These are phyloP conservation scores for Aspergillus sp. DNA, from an alignment of 2,329 filamentous ascomycete species.

Conservation along the genomic window DNA sequence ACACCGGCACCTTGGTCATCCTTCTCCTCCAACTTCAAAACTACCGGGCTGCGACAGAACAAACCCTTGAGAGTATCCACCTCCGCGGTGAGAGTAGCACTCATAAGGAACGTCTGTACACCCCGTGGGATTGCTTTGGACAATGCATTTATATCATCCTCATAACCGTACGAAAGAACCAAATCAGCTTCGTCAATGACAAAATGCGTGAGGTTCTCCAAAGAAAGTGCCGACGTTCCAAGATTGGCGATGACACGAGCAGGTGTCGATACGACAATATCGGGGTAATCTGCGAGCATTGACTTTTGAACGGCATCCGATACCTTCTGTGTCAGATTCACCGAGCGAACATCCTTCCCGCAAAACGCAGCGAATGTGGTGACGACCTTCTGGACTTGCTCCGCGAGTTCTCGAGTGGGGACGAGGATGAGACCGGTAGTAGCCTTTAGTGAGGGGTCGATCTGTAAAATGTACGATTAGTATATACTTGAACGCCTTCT, in stretches of 20 bases:
- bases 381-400: slow-evolving; percentile 80
- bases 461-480: slow-evolving; percentile 22
- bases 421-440: slow-evolving; percentile 86
- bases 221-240: slow-evolving; percentile 67
- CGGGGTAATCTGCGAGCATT: slow-evolving; percentile 79
- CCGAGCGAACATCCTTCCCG: slow-evolving; percentile 74
- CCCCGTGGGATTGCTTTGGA: slow-evolving; percentile 76
- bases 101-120: slow-evolving; percentile 89
- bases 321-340: slow-evolving; percentile 88
- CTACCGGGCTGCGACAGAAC: slow-evolving; percentile 77
- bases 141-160: slow-evolving; percentile 81
- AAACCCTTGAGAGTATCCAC: slow-evolving; percentile 80
- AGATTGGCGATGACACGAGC: slow-evolving; percentile 78
- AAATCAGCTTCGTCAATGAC: slow-evolving; percentile 95
- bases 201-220: slow-evolving; percentile 71
- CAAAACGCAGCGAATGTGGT: slow-evolving; percentile 78
- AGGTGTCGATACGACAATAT: slow-evolving; percentile 88
- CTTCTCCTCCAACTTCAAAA: slow-evolving; percentile 79
- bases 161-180: slow-evolving; percentile 90
- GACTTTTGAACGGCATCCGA: slow-evolving; percentile 86
- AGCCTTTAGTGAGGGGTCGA: slow-evolving; percentile 39
- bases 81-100: slow-evolving; percentile 85
- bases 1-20: slow-evolving; percentile 75
- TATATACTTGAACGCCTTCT: background rate
- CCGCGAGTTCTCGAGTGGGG: slow-evolving; percentile 89